Evolutionary conservation across 2,329 filamentous ascomycete genomes (phyloP), one percentile per base, ranked within the genome.

Genomic region (Aspergillus sp.): DNA sequence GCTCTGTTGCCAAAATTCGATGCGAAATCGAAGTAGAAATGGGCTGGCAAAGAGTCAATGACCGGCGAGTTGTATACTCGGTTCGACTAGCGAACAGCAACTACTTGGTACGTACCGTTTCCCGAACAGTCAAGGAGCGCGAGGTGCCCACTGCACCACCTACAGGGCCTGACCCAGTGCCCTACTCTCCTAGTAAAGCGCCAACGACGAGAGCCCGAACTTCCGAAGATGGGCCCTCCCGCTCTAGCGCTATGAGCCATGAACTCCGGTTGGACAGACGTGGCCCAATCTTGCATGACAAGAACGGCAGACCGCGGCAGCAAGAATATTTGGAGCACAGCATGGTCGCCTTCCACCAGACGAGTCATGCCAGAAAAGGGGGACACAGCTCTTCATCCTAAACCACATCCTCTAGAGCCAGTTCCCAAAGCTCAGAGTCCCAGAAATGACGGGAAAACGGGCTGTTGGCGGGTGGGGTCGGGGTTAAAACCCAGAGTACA

Each of bases 191-290:
- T 24, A 24, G 5, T 2, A 9, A 2, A 30, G 26, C 11, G 26
- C 38, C 30, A 57, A 56, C 44, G 36, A 52, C 43, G 24, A 57
- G 47, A 57, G 44, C 49, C 57, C 53, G 57, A 59, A 41, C 49
- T 54, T 59, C 57, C 57, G 57, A 59, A 47, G 44, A 57, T 53
- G 55, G 53, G 42, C 42, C 53, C 47, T 59, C 50, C 44, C 45
- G 52, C 55, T 52, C 44, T 57, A 58, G 60, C 30, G 55, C 43
- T 38, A 34, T 39, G 32, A 48, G 57, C 57, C 58, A 60, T 53
- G 41, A 53, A 56, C 53, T 56, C 60, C 60, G 60, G 60, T 62
- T 62, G 58, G 60, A 38, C 43, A 39, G 26, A 26, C 30, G 22
- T 13, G 18, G 22, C 20, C 22, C 42, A 60, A 55, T 55, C 52